phyloP scores from a whole-genome alignment of 2,329 filamentous ascomycete species.

The Ophiostoma australiae region DNA sequence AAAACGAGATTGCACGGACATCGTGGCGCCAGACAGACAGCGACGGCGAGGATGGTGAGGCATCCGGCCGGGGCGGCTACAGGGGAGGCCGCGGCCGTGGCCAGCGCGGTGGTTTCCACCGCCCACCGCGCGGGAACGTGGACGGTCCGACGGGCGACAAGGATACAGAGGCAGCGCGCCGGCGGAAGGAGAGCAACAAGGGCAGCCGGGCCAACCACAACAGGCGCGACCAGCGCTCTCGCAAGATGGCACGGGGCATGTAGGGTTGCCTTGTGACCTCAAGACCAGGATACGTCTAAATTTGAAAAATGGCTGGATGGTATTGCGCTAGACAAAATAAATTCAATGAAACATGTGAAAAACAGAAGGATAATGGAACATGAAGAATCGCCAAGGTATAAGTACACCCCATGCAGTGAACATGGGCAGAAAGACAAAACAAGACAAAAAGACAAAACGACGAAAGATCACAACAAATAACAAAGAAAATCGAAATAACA shows the following conservation, averaged over 20 bases:
- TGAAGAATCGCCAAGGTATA: conserved; percentile 14
- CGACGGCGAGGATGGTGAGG: conserved; percentile 13
- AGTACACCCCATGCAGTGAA: not conserved
- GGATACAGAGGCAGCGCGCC: conserved; percentile 64
- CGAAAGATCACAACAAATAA: not conserved
- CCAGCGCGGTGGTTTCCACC: conserved; percentile 44
- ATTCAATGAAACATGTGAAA: not conserved
- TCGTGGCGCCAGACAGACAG: conserved; percentile 52
- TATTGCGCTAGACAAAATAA: not conserved
- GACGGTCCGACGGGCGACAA: conserved; percentile 63
- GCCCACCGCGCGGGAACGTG: conserved; percentile 52
- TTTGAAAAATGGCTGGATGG: not conserved
- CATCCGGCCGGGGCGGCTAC: conserved; percentile 37
- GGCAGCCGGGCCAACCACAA: conserved; percentile 80
- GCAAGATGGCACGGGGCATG: conserved; percentile 58
- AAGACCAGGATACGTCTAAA: not conserved
- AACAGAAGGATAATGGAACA: not conserved
- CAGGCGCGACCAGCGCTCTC: conserved; percentile 64
- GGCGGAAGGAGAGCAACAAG: conserved; percentile 78
- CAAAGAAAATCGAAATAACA: not conserved
- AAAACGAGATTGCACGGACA: conserved; percentile 60
- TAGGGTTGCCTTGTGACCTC: conserved; percentile 27
- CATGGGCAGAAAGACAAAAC: not conserved
- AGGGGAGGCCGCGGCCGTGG: conserved; percentile 43
- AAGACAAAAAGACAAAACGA: not conserved